Evolutionary conservation across 2,329 filamentous ascomycete species (phyloP), one percentile per base, ranked within the genome.

Genomic region (Exophiala sideris): DNA sequence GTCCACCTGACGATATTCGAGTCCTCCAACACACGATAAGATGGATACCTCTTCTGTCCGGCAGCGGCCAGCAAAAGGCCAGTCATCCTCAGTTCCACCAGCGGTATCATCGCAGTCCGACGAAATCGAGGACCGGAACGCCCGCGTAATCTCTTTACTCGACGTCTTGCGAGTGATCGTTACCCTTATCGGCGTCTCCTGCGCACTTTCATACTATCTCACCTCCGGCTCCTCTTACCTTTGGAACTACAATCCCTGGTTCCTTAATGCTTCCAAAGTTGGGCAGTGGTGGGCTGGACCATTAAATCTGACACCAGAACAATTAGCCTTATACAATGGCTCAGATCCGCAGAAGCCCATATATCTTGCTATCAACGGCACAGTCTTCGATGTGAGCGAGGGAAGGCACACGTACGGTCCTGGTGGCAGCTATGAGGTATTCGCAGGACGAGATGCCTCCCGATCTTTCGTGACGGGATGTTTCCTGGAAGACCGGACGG

Each of bases 401-500:
- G 78, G 76, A 35, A 75, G 78, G 65, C 54, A 77, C 16, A 70
- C 74, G 55, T 94, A 94, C 75, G 89, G 89, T 0, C 86, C 91
- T 0, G 91, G 90, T 24, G 94, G 91, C 3, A 84, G 84, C 35
- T 99, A 99, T 77, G 80, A 85, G 66, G 86, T 87, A 73, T 96
- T 99, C 71, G 83, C 91, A 0, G 94, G 92, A 57, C 80, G 80
- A 58, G 94, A 99, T 72, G 91, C 92, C 33, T 84, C 88, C 11
- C 86, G 94, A 45, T 90, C 86, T 16, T 99, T 91, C 71, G 85
- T 99, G 8, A 97, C 94, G 2, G 90, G 89, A 14, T 99, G 94
- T 71, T 99, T 99, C 74, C 76, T 82, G 36, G 86, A 90, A 60
- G 94, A 99, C 76, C 77, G 85, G 32, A 94, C 86, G 1, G 80